phyloP scores from a whole-genome alignment of 2,329 filamentous ascomycete genomes.

The Madurella fahalii region DNA sequence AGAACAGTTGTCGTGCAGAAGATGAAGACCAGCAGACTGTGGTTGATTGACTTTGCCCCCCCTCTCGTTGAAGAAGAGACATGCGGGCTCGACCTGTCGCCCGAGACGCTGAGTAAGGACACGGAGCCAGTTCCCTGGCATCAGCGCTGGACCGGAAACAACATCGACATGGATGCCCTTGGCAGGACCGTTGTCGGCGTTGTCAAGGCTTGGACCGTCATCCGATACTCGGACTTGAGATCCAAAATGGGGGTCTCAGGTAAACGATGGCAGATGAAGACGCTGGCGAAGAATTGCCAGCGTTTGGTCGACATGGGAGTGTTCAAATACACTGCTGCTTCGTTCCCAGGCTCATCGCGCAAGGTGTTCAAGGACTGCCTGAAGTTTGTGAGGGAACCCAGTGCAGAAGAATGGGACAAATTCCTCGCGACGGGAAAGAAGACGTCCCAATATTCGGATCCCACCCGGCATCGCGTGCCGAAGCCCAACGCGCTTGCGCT shows the following conservation, averaged over 20 bases:
- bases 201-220: conserved; percentile 54
- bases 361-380: conserved; percentile 60
- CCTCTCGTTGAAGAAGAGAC: conserved; percentile 35
- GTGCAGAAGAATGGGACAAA: conserved; percentile 52
- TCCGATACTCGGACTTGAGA: conserved; percentile 56
- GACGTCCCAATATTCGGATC: conserved; percentile 27
- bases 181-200: conserved; percentile 55
- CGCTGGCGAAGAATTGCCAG: conserved; percentile 54
- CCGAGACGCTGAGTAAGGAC: conserved; percentile 34
- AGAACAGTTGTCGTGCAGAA: conserved; percentile 54
- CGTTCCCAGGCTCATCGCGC: conserved; percentile 40
- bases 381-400: conserved; percentile 54
- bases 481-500: conserved; percentile 27
- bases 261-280: conserved; percentile 57
- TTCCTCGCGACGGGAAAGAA: conserved; percentile 50
- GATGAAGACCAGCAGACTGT: conserved; percentile 60
- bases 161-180: conserved; percentile 55
- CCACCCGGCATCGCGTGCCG: conserved; percentile 24
- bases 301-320: conserved; percentile 54
- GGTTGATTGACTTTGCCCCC: conserved; percentile 54
- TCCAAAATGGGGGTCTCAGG: conserved; percentile 53
- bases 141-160: conserved; percentile 52
- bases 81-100: conserved; percentile 31
- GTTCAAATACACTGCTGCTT: conserved; percentile 54
- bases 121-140: conserved; percentile 55